Evolutionary conservation across 176 grass and related monocot genomes (phyloP), one percentile per base, ranked within the genome.

Genomic region (Saccharum spontaneum): DNA sequence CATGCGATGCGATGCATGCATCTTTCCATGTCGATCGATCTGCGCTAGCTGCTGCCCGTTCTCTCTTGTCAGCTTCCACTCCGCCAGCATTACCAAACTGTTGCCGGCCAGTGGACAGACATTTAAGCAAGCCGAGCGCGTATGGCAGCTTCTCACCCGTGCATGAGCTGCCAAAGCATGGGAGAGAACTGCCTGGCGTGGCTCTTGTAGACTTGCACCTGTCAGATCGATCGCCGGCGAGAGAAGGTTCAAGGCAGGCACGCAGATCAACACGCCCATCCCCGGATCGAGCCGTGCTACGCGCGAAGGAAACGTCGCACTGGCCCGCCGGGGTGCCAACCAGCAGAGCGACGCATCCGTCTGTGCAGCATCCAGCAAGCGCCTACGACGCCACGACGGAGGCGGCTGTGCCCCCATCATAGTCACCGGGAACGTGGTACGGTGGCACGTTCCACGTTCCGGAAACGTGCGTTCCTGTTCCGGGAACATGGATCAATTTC

Each of bases 51-150:
- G 17, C 55, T 67, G 48, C 69, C 81, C 18, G 85, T 71, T 81
- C 41, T 20, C 76, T 14, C 70, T 84, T 87, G 81, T 84, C 70
- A 81, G 20, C 52, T 65, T 84, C 70, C 85, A 50, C 14, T 48
- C 85, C 62, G 73, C 66, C 73, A 87, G 80, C 80, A 13, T 44
- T 67, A 4, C 23, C 11, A 9, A 61, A 61, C 80, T 87, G 61
- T 69, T 75, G 64, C 65, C 52, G 34, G 71, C n/a, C 81, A 79
- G 84, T 67, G 74, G 26, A 48, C 23, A 78, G n/a, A 68, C 59
- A 55, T 36, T 38, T 38, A 70, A 70, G 50, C 69, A 26, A 26
- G 8, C 20, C 36, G 60, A 44, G 41, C 54, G 43, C 64, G 18
- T 5, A 87, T 80, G 89, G 75, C 75, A 68, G 84, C 80, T 76